Conservation (phyloP, 805 yeast genomes). For the Monosporozyma yasuniensis region DNA sequence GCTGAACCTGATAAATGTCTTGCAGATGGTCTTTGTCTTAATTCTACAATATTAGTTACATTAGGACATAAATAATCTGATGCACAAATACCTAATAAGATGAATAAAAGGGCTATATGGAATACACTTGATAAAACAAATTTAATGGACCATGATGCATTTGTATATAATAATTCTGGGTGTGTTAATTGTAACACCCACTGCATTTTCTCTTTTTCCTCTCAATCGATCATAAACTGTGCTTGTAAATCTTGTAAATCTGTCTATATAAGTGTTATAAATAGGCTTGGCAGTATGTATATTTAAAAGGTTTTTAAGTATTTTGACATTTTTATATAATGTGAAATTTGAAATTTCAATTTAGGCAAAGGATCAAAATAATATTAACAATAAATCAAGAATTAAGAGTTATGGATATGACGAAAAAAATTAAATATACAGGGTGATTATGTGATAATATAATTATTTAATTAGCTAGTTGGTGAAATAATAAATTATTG, state of each 20-base stretch:
- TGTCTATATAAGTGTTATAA: too few relatives aligned
- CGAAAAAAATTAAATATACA: not conserved
- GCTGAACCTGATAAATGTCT: not conserved
- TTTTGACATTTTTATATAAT: not conserved
- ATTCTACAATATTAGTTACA: conserved; percentile 26
- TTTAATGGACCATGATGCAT: conserved; percentile 12
- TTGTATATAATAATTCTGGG: conserved; percentile 20
- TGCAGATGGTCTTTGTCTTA: conserved; percentile 4
- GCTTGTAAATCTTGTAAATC: not conserved
- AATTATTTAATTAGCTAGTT: not conserved
- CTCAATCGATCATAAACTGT: not conserved
- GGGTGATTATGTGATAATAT: not conserved
- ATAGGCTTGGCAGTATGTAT: too few relatives aligned
- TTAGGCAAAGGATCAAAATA: not conserved
- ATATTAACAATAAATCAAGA: too few relatives aligned
- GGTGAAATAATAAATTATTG: not conserved
- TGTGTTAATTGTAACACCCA: conserved; percentile 21
- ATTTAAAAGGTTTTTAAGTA: not conserved
- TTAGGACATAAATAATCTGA: conserved; percentile 31
- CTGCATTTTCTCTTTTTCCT: conserved; percentile 11
- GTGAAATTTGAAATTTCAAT: not conserved
- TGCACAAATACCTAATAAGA: conserved; percentile 29
- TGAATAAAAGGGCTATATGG: conserved; percentile 23
- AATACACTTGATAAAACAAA: conserved; percentile 21
- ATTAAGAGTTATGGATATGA: not conserved